A percentile compares a stretch with the other conserved stretches of the same genome.
Conservation (phyloP, 2,329 filamentous ascomycete species). For the Ceratocystis colombiana region DNA sequence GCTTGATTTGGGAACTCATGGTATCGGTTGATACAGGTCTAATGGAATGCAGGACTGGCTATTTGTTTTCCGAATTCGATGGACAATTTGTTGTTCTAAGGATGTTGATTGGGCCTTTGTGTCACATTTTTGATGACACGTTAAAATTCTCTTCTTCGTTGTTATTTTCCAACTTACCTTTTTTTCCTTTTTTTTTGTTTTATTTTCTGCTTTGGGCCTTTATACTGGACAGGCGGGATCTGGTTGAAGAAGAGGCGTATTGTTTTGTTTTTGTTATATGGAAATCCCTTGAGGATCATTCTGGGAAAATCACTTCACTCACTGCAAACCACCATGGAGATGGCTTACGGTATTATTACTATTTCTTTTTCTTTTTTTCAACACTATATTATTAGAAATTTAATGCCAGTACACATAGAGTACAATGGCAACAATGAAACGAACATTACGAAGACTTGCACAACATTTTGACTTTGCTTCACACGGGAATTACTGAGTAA, state of each 20-base stretch:
- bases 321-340: conserved; percentile 22
- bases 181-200: conserved; percentile 14
- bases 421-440: conserved; percentile 19
- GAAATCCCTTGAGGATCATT: not conserved
- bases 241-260: conserved; percentile 6
- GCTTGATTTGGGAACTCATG: conserved; percentile 15
- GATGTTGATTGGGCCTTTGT: too few relatives aligned
- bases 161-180: conserved; percentile 8
- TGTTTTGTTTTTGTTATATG: conserved; percentile 17
- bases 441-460: conserved; percentile 17
- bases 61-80: not conserved
- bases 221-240: not conserved
- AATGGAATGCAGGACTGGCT: conserved; percentile 12
- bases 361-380: not conserved
- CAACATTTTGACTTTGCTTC: not conserved
- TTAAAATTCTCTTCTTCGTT: conserved; percentile 19
- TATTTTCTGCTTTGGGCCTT: not conserved
- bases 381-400: conserved; percentile 12
- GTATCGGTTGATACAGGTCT: not conserved
- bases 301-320: conserved; percentile 4
- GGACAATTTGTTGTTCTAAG: not conserved
- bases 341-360: conserved; percentile 15
- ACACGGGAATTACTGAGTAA: not conserved
- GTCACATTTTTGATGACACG: conserved; percentile 1
- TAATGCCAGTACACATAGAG: conserved; percentile 4